Evolutionary conservation across 2,329 filamentous ascomycete genomes (phyloP), one percentile per base, ranked within the genome.

Genomic region (Fusarium tupiense): DNA sequence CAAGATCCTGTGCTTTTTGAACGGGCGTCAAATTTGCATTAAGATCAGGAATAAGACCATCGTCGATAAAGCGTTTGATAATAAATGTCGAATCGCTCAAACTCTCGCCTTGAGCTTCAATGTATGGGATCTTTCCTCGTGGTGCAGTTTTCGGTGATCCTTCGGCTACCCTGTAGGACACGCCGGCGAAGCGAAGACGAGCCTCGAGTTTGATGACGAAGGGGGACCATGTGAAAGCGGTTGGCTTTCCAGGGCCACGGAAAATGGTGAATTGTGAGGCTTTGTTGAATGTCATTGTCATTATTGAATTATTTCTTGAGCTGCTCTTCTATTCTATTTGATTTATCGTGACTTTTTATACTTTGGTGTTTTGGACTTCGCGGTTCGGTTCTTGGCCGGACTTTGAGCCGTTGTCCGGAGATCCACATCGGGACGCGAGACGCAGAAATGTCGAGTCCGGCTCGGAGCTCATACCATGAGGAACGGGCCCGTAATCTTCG

Each of bases 181-280:
- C 57, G 3, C 80, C 78, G 5, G 84, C 84, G 72, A 91, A 85
- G 20, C 90, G 89, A 11, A 92, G 83, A 20, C 90, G 88, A 24
- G 88, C 84, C 77, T 92, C 91, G 59, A 92, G 83, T 78, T 92
- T 92, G 50, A 82, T 87, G 60, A 90, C 89, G 73, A 90, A 92
- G 16, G 90, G 89, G 0, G 90, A 91, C 88, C 88, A 91, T 58
- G 86, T 84, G 74, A 90, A 81, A 2, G 47, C 73, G 10, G 81
- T 82, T 3, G 78, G 67, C 6, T 81, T 77, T 38, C 82, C 80
- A 66, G 83, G 87, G 53, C 89, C 89, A 46, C 89, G 87, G 78
- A 84, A 89, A 56, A 91, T 49, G 38, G 74, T 80, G 37, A 80
- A 62, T 17, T 60, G 53, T 9, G 56, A 41, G 16, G 13, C n/a